A percentile compares a stretch with the other conserved stretches of the same genome.
Evolutionary conservation across 306 rosid genomes (phyloP).

Genomic region (cucumber (Cucumis sativus)): Cucumber_9930_V3 NC_026658.2:22992001-22992500

Average conservation of each 20-base stretch:
- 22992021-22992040: not conserved
- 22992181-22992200: constrained; percentile 49
- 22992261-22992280: constrained; percentile 70
- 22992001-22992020: not conserved
- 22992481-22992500: not conserved
- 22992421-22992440: not conserved
- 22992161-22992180: not conserved
- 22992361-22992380: constrained; percentile 21
- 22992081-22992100: not conserved
- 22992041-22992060: not conserved
- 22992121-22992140: not conserved
- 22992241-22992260: constrained; percentile 71
- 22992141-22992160: not conserved
- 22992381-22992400: not conserved
- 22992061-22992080: not conserved
- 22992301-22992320: constrained; percentile 99
- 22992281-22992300: constrained; percentile 62
- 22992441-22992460: not conserved
- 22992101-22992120: not conserved
- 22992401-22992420: not conserved
- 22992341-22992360: constrained; percentile 28
- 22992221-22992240: constrained; percentile 71
- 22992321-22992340: constrained; percentile 97
- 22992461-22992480: not conserved
- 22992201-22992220: constrained; percentile 83